Percentiles rank a stretch among this genome's conserved stretches.
Conservation (phyloP, 2,329 filamentous ascomycete species). For the Ophiostoma himal-ulmi region DNA sequence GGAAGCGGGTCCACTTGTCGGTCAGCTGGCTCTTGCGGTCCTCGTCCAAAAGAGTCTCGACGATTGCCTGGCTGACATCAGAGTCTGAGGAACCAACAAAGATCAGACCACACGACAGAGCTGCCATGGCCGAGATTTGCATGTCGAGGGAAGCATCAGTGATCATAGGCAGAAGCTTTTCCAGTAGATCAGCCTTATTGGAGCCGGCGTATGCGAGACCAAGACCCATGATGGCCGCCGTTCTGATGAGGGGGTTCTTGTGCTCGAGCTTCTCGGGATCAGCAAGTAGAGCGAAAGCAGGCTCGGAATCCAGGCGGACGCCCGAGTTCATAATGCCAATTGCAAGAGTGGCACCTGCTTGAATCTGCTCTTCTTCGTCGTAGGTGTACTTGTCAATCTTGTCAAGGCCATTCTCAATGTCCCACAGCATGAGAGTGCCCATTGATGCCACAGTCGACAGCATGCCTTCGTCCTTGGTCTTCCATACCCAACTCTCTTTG, state of each 20-base stretch:
- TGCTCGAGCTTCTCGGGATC: slow-evolving; percentile 74
- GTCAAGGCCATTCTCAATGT: slow-evolving; percentile 84
- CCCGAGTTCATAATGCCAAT: slow-evolving; percentile 96
- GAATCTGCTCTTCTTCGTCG: slow-evolving; percentile 70
- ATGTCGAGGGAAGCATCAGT: slow-evolving; percentile 79
- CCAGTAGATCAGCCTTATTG: slow-evolving; percentile 82
- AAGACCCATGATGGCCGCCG: slow-evolving; percentile 90
- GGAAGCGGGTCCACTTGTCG: slow-evolving; percentile 97
- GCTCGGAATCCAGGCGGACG: slow-evolving; percentile 82
- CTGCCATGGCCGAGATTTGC: slow-evolving; percentile 95
- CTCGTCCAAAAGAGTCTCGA: slow-evolving; percentile 88
- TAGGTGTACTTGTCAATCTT: slow-evolving; percentile 95
- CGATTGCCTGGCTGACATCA: slow-evolving; percentile 85
- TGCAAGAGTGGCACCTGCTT: slow-evolving; percentile 84
- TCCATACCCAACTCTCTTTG: slow-evolving; percentile 96
- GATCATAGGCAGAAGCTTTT: slow-evolving; percentile 79
- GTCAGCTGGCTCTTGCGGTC: slow-evolving; percentile 86
- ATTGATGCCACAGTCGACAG: slow-evolving; percentile 91
- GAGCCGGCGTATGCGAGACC: slow-evolving; percentile 92
- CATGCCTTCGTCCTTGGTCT: slow-evolving; percentile 98
- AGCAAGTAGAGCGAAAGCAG: slow-evolving; percentile 77
- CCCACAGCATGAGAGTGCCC: slow-evolving; percentile 87
- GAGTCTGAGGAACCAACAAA: slow-evolving; percentile 90
- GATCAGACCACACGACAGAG: slow-evolving; percentile 79
- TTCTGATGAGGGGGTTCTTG: slow-evolving; percentile 69